Percentiles rank a stretch among this genome's conserved stretches.
Conservation (phyloP, 169 alveolate genomes). For the Besnoitia besnoiti region DNA sequence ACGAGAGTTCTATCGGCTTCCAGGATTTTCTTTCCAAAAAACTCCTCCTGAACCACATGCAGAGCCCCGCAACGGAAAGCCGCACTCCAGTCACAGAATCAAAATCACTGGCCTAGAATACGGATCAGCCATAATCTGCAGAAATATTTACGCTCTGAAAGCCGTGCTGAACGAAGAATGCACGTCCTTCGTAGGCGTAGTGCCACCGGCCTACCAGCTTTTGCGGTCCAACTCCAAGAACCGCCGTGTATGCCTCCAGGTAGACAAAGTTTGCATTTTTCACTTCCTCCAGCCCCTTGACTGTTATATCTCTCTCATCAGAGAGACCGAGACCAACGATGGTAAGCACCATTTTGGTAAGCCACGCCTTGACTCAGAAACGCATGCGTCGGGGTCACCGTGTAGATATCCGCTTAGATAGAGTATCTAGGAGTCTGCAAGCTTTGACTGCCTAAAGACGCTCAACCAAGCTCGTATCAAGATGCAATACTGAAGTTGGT, state of each 20-base stretch:
- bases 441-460: no score
- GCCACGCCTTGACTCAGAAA: not conserved
- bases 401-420: not conserved
- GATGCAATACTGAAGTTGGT: no score
- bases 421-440: no score
- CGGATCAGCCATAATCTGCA: no score
- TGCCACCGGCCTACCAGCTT: slow-evolving; percentile 72
- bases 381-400: not conserved
- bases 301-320: slow-evolving; percentile 84
- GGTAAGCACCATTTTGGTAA: slow-evolving; percentile 75
- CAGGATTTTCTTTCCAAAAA: slow-evolving; percentile 54
- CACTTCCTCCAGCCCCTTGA: slow-evolving; percentile 83
- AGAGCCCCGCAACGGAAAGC: not conserved
- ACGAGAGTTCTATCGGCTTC: slow-evolving; percentile 89
- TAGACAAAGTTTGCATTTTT: slow-evolving; percentile 79
- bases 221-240: slow-evolving; percentile 78
- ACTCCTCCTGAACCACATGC: slow-evolving; percentile 59
- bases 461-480: no score
- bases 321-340: slow-evolving; percentile 89
- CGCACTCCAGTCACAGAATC: not conserved
- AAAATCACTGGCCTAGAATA: no score
- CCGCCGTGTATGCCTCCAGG: slow-evolving; percentile 88
- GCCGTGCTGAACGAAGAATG: no score
- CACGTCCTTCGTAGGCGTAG: not conserved
- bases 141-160: no score